Evolutionary conservation across 2,329 filamentous ascomycete species (phyloP).

Genomic region (Dothistroma pini): DNA sequence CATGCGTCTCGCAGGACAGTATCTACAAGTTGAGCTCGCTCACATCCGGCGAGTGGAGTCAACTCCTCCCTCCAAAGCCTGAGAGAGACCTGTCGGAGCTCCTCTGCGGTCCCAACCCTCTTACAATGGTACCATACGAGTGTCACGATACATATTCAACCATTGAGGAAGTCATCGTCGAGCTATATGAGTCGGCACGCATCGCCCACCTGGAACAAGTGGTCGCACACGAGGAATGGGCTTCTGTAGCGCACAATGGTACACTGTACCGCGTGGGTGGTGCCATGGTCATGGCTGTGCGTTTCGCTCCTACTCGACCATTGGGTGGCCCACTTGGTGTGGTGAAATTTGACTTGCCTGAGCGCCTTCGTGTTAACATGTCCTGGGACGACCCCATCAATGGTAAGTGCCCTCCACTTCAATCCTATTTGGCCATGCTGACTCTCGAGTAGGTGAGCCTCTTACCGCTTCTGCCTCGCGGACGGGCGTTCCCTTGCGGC

Average conservation of each 20-base stretch:
- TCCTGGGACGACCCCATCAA: background rate
- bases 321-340: slow-evolving; percentile 40
- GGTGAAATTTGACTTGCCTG: slow-evolving; percentile 39
- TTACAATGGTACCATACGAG: slow-evolving; percentile 15
- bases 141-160: slow-evolving; percentile 13
- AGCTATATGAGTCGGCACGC: slow-evolving; percentile 17
- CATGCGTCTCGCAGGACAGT: slow-evolving; percentile 10
- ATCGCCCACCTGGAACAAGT: slow-evolving; percentile 15
- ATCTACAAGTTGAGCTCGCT: slow-evolving; percentile 11
- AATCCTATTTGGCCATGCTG: background rate
- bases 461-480: background rate
- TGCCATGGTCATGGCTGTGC: slow-evolving; percentile 16
- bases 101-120: slow-evolving; percentile 8
- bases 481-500: background rate
- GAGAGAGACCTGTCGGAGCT: slow-evolving; percentile 9
- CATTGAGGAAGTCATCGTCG: slow-evolving; percentile 10
- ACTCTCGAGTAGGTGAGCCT: background rate
- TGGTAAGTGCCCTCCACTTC: background rate
- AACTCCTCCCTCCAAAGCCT: slow-evolving; percentile 8
- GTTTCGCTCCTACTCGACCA: slow-evolving; percentile 10
- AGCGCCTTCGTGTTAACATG: slow-evolving; percentile 10
- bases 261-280: slow-evolving; percentile 14
- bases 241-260: slow-evolving; percentile 12
- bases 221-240: slow-evolving; percentile 16
- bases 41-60: slow-evolving; percentile 10